These are phyloP conservation scores for Yamadazyma epiphylla DNA, from an alignment of 1,139 yeast genomes.

Conservation along the genomic window DNA sequence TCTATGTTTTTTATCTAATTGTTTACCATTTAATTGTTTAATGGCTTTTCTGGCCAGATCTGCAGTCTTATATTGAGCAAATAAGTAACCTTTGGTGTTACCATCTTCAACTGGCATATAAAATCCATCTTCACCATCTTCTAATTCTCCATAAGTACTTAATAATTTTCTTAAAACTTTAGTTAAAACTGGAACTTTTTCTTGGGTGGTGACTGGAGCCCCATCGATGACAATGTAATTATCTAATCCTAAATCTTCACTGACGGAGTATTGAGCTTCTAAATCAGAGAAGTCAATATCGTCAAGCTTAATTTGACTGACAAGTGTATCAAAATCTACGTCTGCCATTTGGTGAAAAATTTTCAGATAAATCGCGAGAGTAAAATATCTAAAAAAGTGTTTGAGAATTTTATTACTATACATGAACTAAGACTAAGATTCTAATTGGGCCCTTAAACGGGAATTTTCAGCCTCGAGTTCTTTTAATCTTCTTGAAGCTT, in stretches of 20 bases:
- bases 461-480: slow-evolving; percentile 57
- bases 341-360: slow-evolving; percentile 17
- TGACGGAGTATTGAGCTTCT: slow-evolving; percentile 70
- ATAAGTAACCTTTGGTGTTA: slow-evolving; percentile 81
- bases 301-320: slow-evolving; percentile 42
- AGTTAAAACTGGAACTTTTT: slow-evolving; percentile 78
- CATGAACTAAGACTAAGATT: background rate
- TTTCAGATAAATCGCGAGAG: slow-evolving; percentile 1
- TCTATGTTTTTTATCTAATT: slow-evolving; percentile 91
- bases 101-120: slow-evolving; percentile 81
- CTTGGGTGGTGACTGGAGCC: slow-evolving; percentile 90
- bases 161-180: slow-evolving; percentile 84
- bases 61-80: slow-evolving; percentile 73
- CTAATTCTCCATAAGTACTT: slow-evolving; percentile 62
- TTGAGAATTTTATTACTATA: background rate
- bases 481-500: slow-evolving; percentile 47
- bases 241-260: slow-evolving; percentile 62
- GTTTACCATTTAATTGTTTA: slow-evolving; percentile 78
- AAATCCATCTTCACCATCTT: slow-evolving; percentile 65
- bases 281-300: slow-evolving; percentile 86
- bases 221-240: slow-evolving; percentile 89
- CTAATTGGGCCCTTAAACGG: slow-evolving; percentile 24
- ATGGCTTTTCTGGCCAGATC: slow-evolving; percentile 77
- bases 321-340: slow-evolving; percentile 31
- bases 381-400: background rate